Evolutionary conservation across 2,329 filamentous ascomycete species (phyloP).

Genomic region (Periconia sp.): DNA sequence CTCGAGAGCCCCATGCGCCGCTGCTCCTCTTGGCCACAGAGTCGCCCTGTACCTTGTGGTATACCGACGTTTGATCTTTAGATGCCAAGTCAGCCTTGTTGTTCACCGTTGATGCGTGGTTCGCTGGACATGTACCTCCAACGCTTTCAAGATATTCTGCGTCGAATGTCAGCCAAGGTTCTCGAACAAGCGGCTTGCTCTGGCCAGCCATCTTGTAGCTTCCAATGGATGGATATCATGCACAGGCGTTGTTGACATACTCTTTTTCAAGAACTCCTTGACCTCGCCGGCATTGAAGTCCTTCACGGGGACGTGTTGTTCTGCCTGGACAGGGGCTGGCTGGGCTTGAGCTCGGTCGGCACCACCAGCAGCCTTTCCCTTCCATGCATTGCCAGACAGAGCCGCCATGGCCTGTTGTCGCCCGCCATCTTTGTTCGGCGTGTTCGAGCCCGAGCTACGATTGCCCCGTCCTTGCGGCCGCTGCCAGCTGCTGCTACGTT

Average conservation of each 20-base stretch:
- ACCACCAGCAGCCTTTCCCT: constrained; percentile 35
- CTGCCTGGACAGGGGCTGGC: constrained; percentile 16
- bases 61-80: constrained; percentile 37
- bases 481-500: constrained; percentile 37
- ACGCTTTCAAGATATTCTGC: constrained; percentile 37
- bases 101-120: constrained; percentile 17
- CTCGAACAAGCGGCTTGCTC: not conserved
- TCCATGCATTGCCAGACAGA: constrained; percentile 45
- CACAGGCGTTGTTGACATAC: constrained; percentile 35
- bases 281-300: constrained; percentile 54
- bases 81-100: constrained; percentile 20
- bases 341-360: constrained; percentile 21
- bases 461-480: constrained; percentile 39
- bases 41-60: constrained; percentile 48
- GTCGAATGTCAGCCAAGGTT: constrained; percentile 23
- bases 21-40: constrained; percentile 46
- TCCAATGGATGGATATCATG: too few species aligned
- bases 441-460: constrained; percentile 39
- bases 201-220: too few species aligned
- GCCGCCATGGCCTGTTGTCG: constrained; percentile 39
- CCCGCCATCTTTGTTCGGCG: constrained; percentile 40
- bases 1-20: constrained; percentile 49
- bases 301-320: constrained; percentile 43
- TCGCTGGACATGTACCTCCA: constrained; percentile 26
- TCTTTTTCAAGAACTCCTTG: constrained; percentile 50